Base-by-base conservation (phyloP, 352 stramenopile genomes). In the Globisporangium spiculum region DNA sequence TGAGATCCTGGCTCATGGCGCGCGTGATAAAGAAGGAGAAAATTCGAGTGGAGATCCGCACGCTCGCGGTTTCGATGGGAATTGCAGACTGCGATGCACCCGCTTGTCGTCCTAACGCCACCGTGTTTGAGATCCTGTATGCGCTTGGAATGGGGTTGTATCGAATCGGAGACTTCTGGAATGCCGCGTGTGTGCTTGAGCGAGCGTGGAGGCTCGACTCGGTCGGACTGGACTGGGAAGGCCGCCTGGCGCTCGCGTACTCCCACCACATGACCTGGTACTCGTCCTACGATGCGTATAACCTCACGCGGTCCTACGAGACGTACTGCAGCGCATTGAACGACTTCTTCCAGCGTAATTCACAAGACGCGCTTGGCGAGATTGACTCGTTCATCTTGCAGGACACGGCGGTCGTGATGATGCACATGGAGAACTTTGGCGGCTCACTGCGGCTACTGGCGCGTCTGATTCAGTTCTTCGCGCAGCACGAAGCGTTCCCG, bases 221-320 rank as follows among this genome's bases (percentile, higher is more conserved):
- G 7, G 12, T 54, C 1, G 9, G 27, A 0, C 6, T 73, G 52
- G 64, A 74, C 50, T 14, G 60, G 30, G 27, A 57, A 44, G 36
- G 62, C 7, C 30, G 27, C 2, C 50, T 85, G 14, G 63, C 71
- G 6, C 75, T 92, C 24, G 86, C 82, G 3, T 86, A 91, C 65
- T 77, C 74, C 26, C 86, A 93, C 65, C 83, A 92, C 75, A 83
- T 82, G 77, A 60, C 77, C 7, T 93, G 86, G 86, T 80, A 93
- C 61, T 32, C 58, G 3, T 88, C 80, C 2, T 85, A 84, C 60
- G 84, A 90, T 52, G 32, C 68, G 27, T 79, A 80, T 55, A 83
- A 89, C 41, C 68, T 93, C 32, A 38, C 50, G 5, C 75, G 74
- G 58, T 76, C 86, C 3, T 71, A 88, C 60, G 76, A 88, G 10